Percentiles rank a stretch among this genome's conserved stretches.
Evolutionary conservation across 2,329 filamentous ascomycete genomes (phyloP).

Genomic region (Phialocephala sp.): DNA sequence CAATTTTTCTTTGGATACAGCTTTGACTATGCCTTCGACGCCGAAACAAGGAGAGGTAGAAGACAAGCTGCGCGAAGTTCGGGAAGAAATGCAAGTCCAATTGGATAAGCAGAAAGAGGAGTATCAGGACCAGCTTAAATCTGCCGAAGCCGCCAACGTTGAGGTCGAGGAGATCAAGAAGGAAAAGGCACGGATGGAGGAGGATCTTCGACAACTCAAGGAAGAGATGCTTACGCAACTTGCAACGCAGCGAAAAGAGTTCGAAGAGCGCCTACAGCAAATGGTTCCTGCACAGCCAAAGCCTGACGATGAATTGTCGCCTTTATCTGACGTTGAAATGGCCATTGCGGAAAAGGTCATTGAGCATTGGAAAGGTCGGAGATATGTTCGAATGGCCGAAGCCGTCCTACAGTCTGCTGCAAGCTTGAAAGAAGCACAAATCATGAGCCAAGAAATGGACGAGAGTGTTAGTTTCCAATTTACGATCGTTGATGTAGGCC

Average conservation of each 20-base stretch:
- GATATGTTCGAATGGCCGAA: constrained; percentile 94
- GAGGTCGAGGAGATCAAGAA: constrained; percentile 84
- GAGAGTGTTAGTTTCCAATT: constrained; percentile 96
- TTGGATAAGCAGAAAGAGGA: constrained; percentile 85
- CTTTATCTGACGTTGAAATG: constrained; percentile 73
- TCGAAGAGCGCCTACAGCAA: constrained; percentile 82
- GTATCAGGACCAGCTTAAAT: constrained; percentile 78
- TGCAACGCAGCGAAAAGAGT: constrained; percentile 80
- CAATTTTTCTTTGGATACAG: constrained; percentile 94
- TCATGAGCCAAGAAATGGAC: constrained; percentile 96
- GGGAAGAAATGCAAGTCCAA: constrained; percentile 83
- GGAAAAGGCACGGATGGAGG: constrained; percentile 86
- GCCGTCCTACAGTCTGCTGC: constrained; percentile 86
- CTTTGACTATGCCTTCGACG: constrained; percentile 91
- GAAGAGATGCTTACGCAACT: constrained; percentile 89
- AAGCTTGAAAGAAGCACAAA: constrained; percentile 90
- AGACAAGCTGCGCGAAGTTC: constrained; percentile 73
- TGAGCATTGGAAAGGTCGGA: constrained; percentile 79
- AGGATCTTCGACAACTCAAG: constrained; percentile 77
- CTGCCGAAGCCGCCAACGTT: constrained; percentile 73
- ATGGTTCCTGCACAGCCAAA: constrained; percentile 66
- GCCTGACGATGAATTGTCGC: constrained; percentile 47
- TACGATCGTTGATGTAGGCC: constrained; percentile 85
- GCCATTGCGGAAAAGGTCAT: constrained; percentile 70
- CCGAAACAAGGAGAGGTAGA: constrained; percentile 80